Conservation (phyloP, 192 early-diverging fungal genomes). For the Rhizophagus prolifer region DNA sequence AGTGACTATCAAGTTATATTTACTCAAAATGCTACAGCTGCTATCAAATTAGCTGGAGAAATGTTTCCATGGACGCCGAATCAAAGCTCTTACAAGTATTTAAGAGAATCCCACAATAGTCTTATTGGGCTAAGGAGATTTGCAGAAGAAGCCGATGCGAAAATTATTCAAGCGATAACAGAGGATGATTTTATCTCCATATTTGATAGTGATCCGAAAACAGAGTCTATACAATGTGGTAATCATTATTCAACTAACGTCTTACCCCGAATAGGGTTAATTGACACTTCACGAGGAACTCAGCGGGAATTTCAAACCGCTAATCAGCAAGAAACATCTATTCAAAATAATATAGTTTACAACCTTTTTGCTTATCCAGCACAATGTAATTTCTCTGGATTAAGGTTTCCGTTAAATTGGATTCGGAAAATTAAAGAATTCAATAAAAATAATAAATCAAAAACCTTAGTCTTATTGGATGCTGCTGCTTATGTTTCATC, state of each 20-base stretch:
- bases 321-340: no score
- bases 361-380: slow-evolving; percentile 76
- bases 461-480: slow-evolving; percentile 67
- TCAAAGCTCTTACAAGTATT: slow-evolving; percentile 52
- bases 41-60: slow-evolving; percentile 76
- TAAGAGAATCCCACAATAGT: slow-evolving; percentile 73
- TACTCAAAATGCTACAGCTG: slow-evolving; percentile 76
- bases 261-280: no score
- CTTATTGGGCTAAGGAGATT: slow-evolving; percentile 71
- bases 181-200: slow-evolving; percentile 27
- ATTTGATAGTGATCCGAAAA: neutral
- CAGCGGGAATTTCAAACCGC: no score
- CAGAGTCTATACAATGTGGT: neutral
- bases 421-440: slow-evolving; percentile 42
- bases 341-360: slow-evolving; percentile 22
- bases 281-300: no score
- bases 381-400: slow-evolving; percentile 83
- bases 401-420: slow-evolving; percentile 66
- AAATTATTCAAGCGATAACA: slow-evolving; percentile 28
- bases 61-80: slow-evolving; percentile 54
- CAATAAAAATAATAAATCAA: slow-evolving; percentile 30
- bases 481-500: slow-evolving; percentile 71
- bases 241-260: neutral
- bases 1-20: slow-evolving; percentile 73
- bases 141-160: slow-evolving; percentile 40